Evolutionary conservation across 2,329 filamentous ascomycete species (phyloP).

Genomic region (Alternaria longipes): DNA sequence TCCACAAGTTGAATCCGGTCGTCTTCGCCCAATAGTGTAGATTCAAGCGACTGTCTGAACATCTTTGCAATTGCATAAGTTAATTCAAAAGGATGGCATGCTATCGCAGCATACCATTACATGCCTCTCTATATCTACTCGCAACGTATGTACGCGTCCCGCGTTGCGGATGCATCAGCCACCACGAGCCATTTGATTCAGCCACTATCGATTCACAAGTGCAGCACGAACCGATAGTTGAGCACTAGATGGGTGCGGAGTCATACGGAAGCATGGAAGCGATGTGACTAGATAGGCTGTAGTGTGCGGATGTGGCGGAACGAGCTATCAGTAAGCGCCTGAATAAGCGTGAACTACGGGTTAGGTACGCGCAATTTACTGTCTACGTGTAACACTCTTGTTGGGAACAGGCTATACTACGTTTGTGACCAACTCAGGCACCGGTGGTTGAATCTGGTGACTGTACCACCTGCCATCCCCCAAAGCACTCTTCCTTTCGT

Average conservation of each 20-base stretch:
- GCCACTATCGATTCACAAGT: background rate
- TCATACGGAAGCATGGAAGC: background rate
- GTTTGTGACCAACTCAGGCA: background rate
- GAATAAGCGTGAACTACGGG: constrained; percentile 16
- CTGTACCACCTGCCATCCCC: background rate
- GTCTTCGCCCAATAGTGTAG: background rate
- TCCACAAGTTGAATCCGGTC: background rate
- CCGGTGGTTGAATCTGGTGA: background rate
- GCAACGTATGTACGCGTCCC: background rate
- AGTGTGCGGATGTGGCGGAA: constrained; percentile 3
- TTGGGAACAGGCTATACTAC: background rate
- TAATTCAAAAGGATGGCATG: background rate
- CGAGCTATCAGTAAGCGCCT: constrained; percentile 14
- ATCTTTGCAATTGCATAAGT: background rate
- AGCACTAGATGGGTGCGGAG: background rate
- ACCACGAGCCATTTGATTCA: background rate
- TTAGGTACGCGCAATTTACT: background rate
- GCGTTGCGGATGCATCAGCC: constrained; percentile 2
- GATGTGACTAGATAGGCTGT: constrained; percentile 3
- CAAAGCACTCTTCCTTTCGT: background rate
- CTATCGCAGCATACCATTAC: no score
- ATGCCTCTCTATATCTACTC: background rate
- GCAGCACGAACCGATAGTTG: no score
- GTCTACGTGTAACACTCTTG: background rate
- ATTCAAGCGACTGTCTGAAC: background rate